Conservation (phyloP, 2,329 filamentous ascomycete species). For the Malbranchea zuffiana region DNA sequence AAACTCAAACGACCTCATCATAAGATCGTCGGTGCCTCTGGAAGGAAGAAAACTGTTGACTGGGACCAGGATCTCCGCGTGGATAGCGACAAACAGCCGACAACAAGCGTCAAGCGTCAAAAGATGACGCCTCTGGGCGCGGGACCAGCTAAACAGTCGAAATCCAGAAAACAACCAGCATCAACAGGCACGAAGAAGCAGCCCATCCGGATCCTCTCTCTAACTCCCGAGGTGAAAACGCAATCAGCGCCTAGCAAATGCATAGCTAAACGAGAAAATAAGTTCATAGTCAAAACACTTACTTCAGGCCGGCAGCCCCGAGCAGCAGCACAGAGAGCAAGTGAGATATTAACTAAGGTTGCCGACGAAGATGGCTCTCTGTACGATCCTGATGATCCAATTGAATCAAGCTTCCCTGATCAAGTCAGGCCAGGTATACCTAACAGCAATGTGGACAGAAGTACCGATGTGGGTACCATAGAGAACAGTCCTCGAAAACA, state of each 20-base stretch:
- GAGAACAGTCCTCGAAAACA: background rate
- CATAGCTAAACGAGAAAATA: background rate
- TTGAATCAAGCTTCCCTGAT: constrained; percentile 13
- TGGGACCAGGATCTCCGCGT: constrained; percentile 17
- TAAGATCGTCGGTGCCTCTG: constrained; percentile 8
- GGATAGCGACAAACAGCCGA: constrained; percentile 2
- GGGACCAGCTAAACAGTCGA: background rate
- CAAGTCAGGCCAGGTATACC: background rate
- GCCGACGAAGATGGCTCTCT: constrained; percentile 9
- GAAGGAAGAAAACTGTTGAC: constrained; percentile 8
- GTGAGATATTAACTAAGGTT: constrained; percentile 11
- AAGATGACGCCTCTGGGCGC: constrained; percentile 5
- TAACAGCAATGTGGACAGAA: background rate
- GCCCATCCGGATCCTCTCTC: constrained; percentile 1
- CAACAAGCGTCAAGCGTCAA: constrained; percentile 1
- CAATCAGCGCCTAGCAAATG: constrained; percentile 5
- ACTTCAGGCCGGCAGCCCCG: constrained; percentile 12
- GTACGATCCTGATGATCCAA: constrained; percentile 14
- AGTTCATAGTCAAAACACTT: constrained; percentile 12
- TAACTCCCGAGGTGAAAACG: constrained; percentile 9
- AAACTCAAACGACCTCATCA: constrained; percentile 14
- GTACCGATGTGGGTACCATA: background rate
- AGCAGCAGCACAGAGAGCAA: constrained; percentile 13
- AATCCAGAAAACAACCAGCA: constrained; percentile 2
- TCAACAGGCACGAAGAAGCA: constrained; percentile 7